A percentile compares a stretch with the other conserved stretches of the same genome.
Evolutionary conservation across 2,329 filamentous ascomycete species (phyloP).

Genomic region (Exserohilum turcica): DNA sequence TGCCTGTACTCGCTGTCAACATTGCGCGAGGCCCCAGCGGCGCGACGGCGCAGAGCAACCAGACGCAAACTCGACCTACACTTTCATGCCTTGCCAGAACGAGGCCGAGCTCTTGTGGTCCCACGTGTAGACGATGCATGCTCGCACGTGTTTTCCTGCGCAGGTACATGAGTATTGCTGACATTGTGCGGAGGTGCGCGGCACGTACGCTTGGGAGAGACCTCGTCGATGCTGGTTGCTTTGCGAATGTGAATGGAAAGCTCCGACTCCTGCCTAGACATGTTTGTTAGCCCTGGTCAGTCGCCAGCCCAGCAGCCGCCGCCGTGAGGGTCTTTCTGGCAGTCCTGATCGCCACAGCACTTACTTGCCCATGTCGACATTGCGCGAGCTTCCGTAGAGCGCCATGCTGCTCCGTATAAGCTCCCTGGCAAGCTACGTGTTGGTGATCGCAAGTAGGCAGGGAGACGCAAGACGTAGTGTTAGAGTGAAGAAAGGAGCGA

Average conservation of each 20-base stretch:
- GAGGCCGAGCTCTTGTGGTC: slow-evolving; percentile 94
- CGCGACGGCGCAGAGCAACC: background rate
- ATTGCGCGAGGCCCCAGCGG: background rate
- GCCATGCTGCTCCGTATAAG: slow-evolving; percentile 37
- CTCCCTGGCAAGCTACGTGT: slow-evolving; percentile 18
- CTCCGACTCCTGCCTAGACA: slow-evolving; percentile 63
- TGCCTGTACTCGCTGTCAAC: slow-evolving; percentile 63
- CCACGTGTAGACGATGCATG: slow-evolving; percentile 98
- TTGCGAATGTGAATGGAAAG: slow-evolving; percentile 70
- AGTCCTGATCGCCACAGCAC: slow-evolving; percentile 20
- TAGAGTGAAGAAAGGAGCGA: slow-evolving; percentile 15
- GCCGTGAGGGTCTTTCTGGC: background rate
- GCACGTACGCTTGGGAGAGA: slow-evolving; percentile 66
- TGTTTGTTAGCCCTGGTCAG: background rate
- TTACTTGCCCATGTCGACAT: slow-evolving; percentile 67
- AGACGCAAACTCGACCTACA: slow-evolving; percentile 61
- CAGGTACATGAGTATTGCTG: slow-evolving; percentile 36
- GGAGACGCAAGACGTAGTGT: background rate
- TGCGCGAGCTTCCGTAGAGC: slow-evolving; percentile 55
- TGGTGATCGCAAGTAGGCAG: slow-evolving; percentile 13
- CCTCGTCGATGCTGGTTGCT: slow-evolving; percentile 69
- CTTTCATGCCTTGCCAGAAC: slow-evolving; percentile 99
- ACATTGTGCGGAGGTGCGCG: slow-evolving; percentile 7
- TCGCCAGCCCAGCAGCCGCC: background rate
- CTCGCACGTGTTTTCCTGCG: slow-evolving; percentile 88